Conservation (phyloP, 2,329 filamentous ascomycete genomes). For the Passalora sequoiae region DNA sequence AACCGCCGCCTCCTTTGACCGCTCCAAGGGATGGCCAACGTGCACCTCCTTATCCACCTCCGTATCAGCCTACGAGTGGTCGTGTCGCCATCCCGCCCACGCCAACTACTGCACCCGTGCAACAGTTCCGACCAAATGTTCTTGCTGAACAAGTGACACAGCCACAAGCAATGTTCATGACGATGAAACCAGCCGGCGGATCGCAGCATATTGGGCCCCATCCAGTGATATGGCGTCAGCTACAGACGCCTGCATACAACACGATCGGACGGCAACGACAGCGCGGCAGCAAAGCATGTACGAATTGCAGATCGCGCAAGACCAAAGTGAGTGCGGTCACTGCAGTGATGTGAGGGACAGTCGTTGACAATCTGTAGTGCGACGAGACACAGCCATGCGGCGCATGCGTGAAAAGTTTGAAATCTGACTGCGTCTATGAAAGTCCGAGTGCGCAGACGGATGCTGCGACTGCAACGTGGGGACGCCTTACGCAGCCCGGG, state of each 20-base stretch:
- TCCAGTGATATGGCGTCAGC: background rate
- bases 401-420: conserved; percentile 10
- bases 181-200: conserved; percentile 19
- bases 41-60: conserved; percentile 19
- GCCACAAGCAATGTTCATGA: conserved; percentile 23
- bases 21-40: conserved; percentile 1
- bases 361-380: conserved; percentile 12
- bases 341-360: background rate
- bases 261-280: conserved; percentile 1
- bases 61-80: conserved; percentile 20
- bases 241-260: background rate
- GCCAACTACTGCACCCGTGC: background rate
- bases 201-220: background rate
- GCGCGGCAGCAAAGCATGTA: conserved; percentile 3
- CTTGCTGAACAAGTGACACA: conserved; percentile 2
- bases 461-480: conserved; percentile 9
- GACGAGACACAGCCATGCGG: conserved; percentile 17
- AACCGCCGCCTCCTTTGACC: conserved; percentile 16
- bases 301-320: conserved; percentile 4
- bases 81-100: background rate
- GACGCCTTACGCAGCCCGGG: conserved; percentile 5
- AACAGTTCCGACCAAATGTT: conserved; percentile 4
- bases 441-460: no score
- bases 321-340: conserved; percentile 9
- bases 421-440: conserved; percentile 15